Evolutionary conservation across 257 asterid species (phyloP), one percentile per base, ranked within the genome.

Genomic region (Ilex asprella): DNA sequence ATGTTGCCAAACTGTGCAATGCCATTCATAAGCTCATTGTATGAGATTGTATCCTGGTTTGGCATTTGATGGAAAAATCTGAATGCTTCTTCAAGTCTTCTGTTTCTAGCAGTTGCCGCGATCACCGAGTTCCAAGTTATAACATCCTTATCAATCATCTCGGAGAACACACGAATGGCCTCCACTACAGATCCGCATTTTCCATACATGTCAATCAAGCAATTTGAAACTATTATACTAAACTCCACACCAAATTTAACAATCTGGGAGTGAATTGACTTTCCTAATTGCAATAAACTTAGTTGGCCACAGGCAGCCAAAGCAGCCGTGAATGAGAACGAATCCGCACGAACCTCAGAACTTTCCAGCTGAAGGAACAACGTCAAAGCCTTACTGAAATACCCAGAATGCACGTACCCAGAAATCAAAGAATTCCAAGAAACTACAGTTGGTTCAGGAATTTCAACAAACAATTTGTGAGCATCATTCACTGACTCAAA

Each of bases 381-480:
- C 31, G 68, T 54, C 69, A 91, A 55, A 12, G 87, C 93, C 63
- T 81, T 77, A 12, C 68, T 54, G 39, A 75, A 84, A 75, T 74
- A 66, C 76, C 97, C 95, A 32, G 81, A 80, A 59, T 64, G 85
- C 31, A 81, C 89, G 70, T 75, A 74, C 51, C 95, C 95, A 35
- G 97, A 82, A 70, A 92, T 86, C 72, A 92, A 70, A 30, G 95
- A 73, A 75, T 88, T 88, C 95, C 98, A 88, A 67, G 95, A 80
- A 73, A 82, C 95, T 29, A 92, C 67, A 77, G 66, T 82, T 58
- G 79, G 88, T 60, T 86, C 78, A 63, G 89, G 79, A 71, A 76
- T 84, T 86, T 84, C 91, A 46, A 32, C 94, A 58, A 86, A 86
- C 84, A 86, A 5, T 0, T 61, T 63, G 64, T 60, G 81, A 27